Percentiles rank a stretch among this genome's conserved stretches.
phyloP scores from a whole-genome alignment of 75 land plant species.

The Pinus taeda region DNA sequence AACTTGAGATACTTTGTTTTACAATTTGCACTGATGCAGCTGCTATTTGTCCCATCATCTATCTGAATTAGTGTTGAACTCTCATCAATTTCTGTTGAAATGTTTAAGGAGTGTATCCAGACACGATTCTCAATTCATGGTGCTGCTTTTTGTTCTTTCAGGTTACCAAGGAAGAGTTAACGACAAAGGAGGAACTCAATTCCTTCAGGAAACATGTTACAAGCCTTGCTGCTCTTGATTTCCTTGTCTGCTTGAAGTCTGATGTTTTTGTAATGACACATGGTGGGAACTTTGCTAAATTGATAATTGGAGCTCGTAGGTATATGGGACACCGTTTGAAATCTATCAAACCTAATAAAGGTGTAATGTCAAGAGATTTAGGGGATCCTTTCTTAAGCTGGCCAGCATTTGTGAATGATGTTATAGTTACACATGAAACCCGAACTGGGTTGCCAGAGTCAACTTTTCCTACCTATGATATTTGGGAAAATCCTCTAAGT shows the following conservation, averaged over 20 bases:
- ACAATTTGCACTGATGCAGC: constrained; percentile 2
- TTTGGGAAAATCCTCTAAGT: constrained; percentile 94
- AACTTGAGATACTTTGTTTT: background rate
- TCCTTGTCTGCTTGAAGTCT: constrained; percentile 88
- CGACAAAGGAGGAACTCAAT: constrained; percentile 70
- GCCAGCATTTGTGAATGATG: constrained; percentile 84
- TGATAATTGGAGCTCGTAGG: constrained; percentile 81
- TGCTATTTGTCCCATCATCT: background rate
- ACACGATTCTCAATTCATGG: background rate
- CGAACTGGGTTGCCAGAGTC: constrained; percentile 90
- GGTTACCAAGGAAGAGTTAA: constrained; percentile 94
- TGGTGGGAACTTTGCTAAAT: constrained; percentile 96
- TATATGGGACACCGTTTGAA: constrained; percentile 90
- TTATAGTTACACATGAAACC: constrained; percentile 75
- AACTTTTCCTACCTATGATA: constrained; percentile 89
- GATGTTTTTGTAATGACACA: constrained; percentile 99
- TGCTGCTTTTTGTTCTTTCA: constrained; percentile 16
- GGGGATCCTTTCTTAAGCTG: constrained; percentile 96
- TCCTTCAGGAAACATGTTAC: constrained; percentile 86
- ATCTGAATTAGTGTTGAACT: background rate
- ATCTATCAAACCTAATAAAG: constrained; percentile 95
- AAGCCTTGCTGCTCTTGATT: constrained; percentile 89
- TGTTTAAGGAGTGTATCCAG: background rate
- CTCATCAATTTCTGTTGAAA: background rate
- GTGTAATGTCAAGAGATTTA: constrained; percentile 85